Evolutionary conservation across 1,284 basidiomycete genomes (phyloP).

Genomic region (Leucocoprinus gongylophorus): DNA sequence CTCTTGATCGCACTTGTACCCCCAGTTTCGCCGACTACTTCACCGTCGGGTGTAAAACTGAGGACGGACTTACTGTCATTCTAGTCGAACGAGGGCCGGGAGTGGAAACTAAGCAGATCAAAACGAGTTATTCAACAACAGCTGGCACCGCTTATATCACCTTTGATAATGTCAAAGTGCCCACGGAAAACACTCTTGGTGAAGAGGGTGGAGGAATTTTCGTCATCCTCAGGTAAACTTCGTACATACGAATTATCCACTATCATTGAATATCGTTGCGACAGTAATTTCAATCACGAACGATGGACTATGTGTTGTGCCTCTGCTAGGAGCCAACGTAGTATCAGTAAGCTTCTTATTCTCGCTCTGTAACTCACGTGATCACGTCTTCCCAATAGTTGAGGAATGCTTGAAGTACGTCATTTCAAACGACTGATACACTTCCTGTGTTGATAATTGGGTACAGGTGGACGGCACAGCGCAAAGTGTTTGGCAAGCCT

Average conservation of each 20-base stretch:
- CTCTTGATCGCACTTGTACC: neutral
- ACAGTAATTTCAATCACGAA: slow-evolving; percentile 71
- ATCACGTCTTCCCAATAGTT: slow-evolving; percentile 34
- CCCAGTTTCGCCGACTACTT: slow-evolving; percentile 38
- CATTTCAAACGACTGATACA: neutral
- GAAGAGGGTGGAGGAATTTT: slow-evolving; percentile 77
- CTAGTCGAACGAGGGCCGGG: slow-evolving; percentile 71
- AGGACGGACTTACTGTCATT: slow-evolving; percentile 81
- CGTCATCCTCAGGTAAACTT: slow-evolving; percentile 55
- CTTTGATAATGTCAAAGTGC: slow-evolving; percentile 84
- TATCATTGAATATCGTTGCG: neutral
- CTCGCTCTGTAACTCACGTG: neutral
- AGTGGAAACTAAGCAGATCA: slow-evolving; percentile 81
- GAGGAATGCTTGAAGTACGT: slow-evolving; percentile 72
- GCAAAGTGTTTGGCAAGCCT: slow-evolving; percentile 82
- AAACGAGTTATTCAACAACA: slow-evolving; percentile 72
- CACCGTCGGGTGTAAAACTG: slow-evolving; percentile 42
- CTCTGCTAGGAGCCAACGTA: slow-evolving; percentile 60
- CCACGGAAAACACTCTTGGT: slow-evolving; percentile 82
- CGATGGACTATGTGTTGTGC: slow-evolving; percentile 77
- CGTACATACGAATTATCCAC: neutral
- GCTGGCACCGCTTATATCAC: slow-evolving; percentile 84
- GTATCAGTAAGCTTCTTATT: slow-evolving; percentile 23
- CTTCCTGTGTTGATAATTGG: neutral
- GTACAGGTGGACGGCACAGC: slow-evolving; percentile 70